A percentile compares a stretch with the other conserved stretches of the same genome.
Conservation (phyloP, 495 filamentous ascomycete genomes). For the Penicillium longicatenatum region DNA sequence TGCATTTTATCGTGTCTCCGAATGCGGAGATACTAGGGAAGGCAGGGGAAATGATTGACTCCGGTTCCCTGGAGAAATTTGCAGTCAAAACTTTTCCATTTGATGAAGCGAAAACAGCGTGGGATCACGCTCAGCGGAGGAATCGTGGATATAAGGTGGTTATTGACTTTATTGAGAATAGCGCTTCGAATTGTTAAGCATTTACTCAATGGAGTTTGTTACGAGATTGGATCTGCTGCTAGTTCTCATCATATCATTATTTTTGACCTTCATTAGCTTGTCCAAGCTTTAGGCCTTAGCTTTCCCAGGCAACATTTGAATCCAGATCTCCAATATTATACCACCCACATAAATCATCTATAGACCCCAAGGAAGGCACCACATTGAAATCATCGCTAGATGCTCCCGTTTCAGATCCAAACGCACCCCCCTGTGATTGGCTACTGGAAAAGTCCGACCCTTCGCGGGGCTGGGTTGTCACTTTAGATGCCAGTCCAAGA, state of each 20-base stretch:
- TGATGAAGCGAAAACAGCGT: constrained; percentile 1
- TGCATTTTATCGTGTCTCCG: constrained; percentile 11
- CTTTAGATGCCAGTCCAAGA: constrained; percentile 17
- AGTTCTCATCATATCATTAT: background rate
- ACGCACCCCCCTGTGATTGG: background rate
- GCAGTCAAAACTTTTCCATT: constrained; percentile 7
- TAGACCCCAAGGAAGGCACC: constrained; percentile 17
- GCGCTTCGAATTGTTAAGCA: no score
- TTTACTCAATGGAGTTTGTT: no score
- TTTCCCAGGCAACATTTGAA: constrained; percentile 26
- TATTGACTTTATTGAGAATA: constrained; percentile 1
- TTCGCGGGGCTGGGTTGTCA: background rate
- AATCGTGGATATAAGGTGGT: constrained; percentile 7
- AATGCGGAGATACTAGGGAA: constrained; percentile 1
- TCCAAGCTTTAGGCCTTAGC: background rate
- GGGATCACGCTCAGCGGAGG: constrained; percentile 5
- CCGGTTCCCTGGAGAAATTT: background rate
- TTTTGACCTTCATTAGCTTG: background rate
- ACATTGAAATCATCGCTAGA: constrained; percentile 15
- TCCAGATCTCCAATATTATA: constrained; percentile 25
- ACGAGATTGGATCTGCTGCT: no score
- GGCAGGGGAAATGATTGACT: constrained; percentile 6
- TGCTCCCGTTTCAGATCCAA: constrained; percentile 7
- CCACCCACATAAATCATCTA: constrained; percentile 29
- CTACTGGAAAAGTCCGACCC: constrained; percentile 4